A percentile compares a stretch with the other conserved stretches of the same genome.
phyloP scores from a whole-genome alignment of 2,329 filamentous ascomycete genomes.

The Didymella glomerata region DNA sequence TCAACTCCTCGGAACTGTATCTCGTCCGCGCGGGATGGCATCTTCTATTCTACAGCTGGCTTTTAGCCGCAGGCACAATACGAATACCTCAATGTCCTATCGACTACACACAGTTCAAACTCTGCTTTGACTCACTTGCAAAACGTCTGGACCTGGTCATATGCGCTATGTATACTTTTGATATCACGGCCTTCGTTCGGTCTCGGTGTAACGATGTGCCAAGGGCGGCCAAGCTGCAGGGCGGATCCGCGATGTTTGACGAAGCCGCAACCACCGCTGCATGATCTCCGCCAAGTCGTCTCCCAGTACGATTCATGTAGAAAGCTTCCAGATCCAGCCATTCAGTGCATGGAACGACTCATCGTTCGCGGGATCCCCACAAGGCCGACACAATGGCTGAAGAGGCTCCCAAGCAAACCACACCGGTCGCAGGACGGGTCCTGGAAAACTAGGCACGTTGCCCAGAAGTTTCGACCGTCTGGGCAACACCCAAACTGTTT shows the following conservation, averaged over 20 bases:
- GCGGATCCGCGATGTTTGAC: conserved; percentile 22
- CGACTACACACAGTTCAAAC: not conserved
- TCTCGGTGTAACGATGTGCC: conserved; percentile 12
- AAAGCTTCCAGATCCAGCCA: conserved; percentile 25
- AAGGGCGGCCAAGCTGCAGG: conserved; percentile 17
- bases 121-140: not conserved
- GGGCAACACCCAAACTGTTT: conserved; percentile 16
- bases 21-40: not conserved
- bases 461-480: conserved; percentile 23
- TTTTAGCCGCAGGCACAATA: not conserved
- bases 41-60: not conserved
- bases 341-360: conserved; percentile 20
- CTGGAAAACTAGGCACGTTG: conserved; percentile 18
- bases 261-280: conserved; percentile 22
- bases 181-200: conserved; percentile 9
- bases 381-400: conserved; percentile 23
- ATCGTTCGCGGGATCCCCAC: conserved; percentile 22
- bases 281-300: conserved; percentile 21
- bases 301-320: conserved; percentile 16
- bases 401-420: conserved; percentile 4
- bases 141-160: not conserved
- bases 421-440: conserved; percentile 14
- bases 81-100: not conserved
- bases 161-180: not conserved
- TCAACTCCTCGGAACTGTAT: not conserved